Evolutionary conservation across 2,329 filamentous ascomycete genomes (phyloP).

Genomic region (Nothophaeocryptopus gaeumannii): DNA sequence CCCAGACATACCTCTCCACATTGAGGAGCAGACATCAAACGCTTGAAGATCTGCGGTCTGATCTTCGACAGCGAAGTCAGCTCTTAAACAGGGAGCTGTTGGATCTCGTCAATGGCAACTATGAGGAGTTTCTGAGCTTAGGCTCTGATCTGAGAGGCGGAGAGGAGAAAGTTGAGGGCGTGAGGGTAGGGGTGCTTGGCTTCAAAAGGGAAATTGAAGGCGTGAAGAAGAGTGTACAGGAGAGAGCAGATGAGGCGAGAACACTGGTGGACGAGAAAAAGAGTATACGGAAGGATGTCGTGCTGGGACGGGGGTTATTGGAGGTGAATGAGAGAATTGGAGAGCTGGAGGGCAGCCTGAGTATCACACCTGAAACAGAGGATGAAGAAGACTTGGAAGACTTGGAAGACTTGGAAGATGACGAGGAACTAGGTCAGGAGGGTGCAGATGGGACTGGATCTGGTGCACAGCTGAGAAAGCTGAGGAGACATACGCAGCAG

Average conservation of each 20-base stretch:
- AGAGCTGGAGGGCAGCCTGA: conserved; percentile 62
- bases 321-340: conserved; percentile 64
- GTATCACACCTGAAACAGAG: conserved; percentile 44
- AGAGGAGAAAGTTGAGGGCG: conserved; percentile 86
- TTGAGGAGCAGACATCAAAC: conserved; percentile 88
- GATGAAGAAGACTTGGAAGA: conserved; percentile 31
- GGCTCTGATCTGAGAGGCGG: conserved; percentile 80
- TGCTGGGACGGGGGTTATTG: conserved; percentile 60
- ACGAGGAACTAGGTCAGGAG: conserved; percentile 31
- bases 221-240: conserved; percentile 64
- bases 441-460: conserved; percentile 33
- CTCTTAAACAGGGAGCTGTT: conserved; percentile 81
- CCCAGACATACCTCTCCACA: conserved; percentile 77
- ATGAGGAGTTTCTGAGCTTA: conserved; percentile 82
- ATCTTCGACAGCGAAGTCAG: conserved; percentile 76
- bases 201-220: conserved; percentile 80
- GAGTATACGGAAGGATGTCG: conserved; percentile 61
- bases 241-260: conserved; percentile 62
- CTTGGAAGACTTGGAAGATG: conserved; percentile 30
- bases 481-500: conserved; percentile 57
- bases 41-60: conserved; percentile 84
- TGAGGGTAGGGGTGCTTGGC: conserved; percentile 79
- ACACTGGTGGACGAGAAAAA: conserved; percentile 64
- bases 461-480: conserved; percentile 36
- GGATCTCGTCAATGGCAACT: conserved; percentile 93